phyloP scores from a whole-genome alignment of 129 eudicot genomes.

The Artemisia argyi region DNA sequence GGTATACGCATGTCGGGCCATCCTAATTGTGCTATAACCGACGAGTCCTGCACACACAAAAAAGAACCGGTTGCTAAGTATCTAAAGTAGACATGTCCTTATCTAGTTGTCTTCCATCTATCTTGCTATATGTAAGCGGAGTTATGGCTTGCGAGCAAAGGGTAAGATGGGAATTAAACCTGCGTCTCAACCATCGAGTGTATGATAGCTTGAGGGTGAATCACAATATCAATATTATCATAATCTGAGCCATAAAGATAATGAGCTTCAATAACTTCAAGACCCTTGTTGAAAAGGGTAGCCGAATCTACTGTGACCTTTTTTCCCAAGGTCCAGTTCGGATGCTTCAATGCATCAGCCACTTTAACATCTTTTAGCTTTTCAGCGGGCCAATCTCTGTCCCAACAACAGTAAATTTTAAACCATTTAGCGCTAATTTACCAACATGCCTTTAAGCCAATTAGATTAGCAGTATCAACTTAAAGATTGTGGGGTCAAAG shows the following conservation, averaged over 20 bases:
- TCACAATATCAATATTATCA: conserved; percentile 91
- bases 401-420: too few relatives aligned
- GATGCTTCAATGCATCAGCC: conserved; percentile 98
- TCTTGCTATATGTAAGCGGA: neutral
- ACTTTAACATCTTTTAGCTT: conserved; percentile 92
- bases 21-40: conserved; percentile 89
- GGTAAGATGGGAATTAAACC: conserved; percentile 35
- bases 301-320: conserved; percentile 98
- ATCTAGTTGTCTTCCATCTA: neutral
- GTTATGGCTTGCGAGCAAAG: neutral
- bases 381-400: conserved; percentile 98
- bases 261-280: conserved; percentile 99
- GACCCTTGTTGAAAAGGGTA: conserved; percentile 95
- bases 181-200: conserved; percentile 99
- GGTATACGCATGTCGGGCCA: conserved; percentile 99
- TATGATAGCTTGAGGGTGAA: conserved; percentile 96
- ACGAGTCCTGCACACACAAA: conserved; percentile 62
- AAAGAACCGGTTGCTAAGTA: neutral
- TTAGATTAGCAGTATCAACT: too few relatives aligned
- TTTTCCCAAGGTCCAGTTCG: conserved; percentile 98
- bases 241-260: conserved; percentile 89
- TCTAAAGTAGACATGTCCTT: neutral
- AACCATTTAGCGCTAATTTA: too few relatives aligned
- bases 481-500: neutral
- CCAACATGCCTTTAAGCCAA: conserved; percentile 10